Evolutionary conservation across 371 early-diverging fungal genomes (phyloP), one percentile per base, ranked within the genome.

Genomic region (Mucor ambiguus): DNA sequence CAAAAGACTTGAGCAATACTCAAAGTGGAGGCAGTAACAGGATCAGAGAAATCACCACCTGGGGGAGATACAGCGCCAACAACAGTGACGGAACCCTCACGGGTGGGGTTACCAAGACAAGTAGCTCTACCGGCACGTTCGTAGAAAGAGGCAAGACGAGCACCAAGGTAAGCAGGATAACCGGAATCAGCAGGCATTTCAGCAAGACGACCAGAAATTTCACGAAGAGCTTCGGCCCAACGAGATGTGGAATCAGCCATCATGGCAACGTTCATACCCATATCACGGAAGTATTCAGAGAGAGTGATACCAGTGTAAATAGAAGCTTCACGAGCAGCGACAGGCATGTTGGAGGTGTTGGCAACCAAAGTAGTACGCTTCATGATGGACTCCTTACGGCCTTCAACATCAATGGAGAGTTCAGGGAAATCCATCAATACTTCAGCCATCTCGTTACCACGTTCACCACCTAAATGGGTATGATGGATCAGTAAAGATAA

Each of bases 291-390:
- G 88, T 99, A 99, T 86, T 99, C 99, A 38, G 99, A 96, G n/a
- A 99, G 87, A 0, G 99, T 99, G 75, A 99, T 99, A 82, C 99
- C 99, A 46, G 99, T 99, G 89, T 99, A 99, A 73, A 99, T 99
- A 57, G 99, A 99, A 26, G 99, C 99, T 87, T 99, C 99, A 86
- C 99, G 96, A 67, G 99, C 99, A 76, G 99, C 99, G 63, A 99
- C 99, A 73, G 99, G 99, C 99, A 99, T 99, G 91, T 99, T 99
- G 77, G 99, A 99, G 16, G 99, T 99, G 86, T 99, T 99, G 69
- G 99, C 99, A 12, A 99, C 98, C 37, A 99, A 87, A 20, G 99
- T 97, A 18, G 99, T 99, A 80, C 99, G 93, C 90, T 99, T 97
- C 99, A 99, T 99, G 80, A 99, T 99, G 43, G 96, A 94, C 78